Conservation (phyloP, 805 yeast genomes). For the Pichia occidentalis region DNA sequence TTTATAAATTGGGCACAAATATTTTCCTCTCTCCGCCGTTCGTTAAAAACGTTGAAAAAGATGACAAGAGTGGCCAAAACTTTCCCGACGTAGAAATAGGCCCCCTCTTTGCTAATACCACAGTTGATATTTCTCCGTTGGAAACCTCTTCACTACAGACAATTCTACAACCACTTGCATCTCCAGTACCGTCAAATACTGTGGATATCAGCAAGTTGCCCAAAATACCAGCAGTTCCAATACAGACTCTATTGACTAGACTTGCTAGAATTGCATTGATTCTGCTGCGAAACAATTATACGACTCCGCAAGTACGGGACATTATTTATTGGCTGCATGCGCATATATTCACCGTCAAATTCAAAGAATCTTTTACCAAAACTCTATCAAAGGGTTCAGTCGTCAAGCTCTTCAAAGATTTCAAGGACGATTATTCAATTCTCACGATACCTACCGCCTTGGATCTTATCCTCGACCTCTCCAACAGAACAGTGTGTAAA, state of each 20-base stretch:
- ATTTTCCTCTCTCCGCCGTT: constrained; percentile 6
- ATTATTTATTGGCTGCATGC: constrained; percentile 22
- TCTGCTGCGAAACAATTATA: constrained; percentile 1
- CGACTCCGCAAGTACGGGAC: constrained; percentile 9
- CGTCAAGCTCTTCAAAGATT: constrained; percentile 19
- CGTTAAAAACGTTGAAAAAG: neutral
- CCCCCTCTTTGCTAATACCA: neutral
- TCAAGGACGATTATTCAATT: constrained; percentile 23
- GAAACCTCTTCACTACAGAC: constrained; percentile 4
- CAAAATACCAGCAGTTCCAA: constrained; percentile 9
- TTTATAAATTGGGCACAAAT: constrained; percentile 7
- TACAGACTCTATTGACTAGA: constrained; percentile 4
- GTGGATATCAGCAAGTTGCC: constrained; percentile 8
- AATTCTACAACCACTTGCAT: constrained; percentile 4
- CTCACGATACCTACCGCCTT: constrained; percentile 9
- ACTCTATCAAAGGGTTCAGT: constrained; percentile 16
- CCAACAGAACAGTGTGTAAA: neutral
- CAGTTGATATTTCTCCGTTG: neutral
- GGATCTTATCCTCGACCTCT: constrained; percentile 7
- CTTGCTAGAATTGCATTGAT: constrained; percentile 2
- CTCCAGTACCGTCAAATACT: constrained; percentile 3
- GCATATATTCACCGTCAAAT: constrained; percentile 18
- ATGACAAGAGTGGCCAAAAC: neutral
- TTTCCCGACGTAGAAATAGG: neutral
- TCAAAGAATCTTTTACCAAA: constrained; percentile 21